Evolutionary conservation across 768 basidiomycete species (phyloP), one percentile per base, ranked within the genome.

Genomic region (Collybiopsis luxurians): DNA sequence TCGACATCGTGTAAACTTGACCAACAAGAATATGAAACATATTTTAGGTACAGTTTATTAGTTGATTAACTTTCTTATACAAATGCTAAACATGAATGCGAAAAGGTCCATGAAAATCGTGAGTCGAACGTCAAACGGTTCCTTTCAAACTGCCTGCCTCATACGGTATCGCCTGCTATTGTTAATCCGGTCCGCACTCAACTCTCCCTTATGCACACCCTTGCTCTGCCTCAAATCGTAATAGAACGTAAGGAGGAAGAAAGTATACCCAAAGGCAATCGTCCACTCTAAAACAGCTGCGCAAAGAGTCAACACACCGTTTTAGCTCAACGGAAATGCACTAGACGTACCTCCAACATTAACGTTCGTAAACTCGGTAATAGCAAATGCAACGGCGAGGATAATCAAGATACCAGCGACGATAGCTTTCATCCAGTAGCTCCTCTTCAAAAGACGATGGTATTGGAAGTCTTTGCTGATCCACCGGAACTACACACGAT

Each of bases 271-370:
- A 53, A 91, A 85, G 3, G 80, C 79, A 48, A 92, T 88, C 0
- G 69, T 64, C 90, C 90, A 92, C 68, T 92, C 90, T 6, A 92
- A 63, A 54, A 90, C 68, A n/a, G 78, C 87, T 84, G 55, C 5
- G 50, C 27, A 52, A 9, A 23, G 17, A 30, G 43, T n/a, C n/a
- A n/a, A n/a, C n/a, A n/a, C n/a, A n/a, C n/a, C n/a, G n/a, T n/a
- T n/a, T n/a, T n/a, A n/a, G n/a, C n/a, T n/a, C n/a, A n/a, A n/a
- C n/a, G n/a, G 19, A 30, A 23, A 21, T 27, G 17, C 42, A n/a
- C 31, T 17, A 26, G 43, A 59, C 74, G 39, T 63, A 81, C 81
- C 86, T 66, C 82, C 87, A 0, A 72, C 81, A 57, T 85, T 53
- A 1, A 59, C 60, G 0, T 70, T 76, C 10, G 66, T 62, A 61